These are phyloP conservation scores for Phellinidium pouzarii DNA, from an alignment of 1,284 basidiomycete genomes.

Conservation along the genomic window DNA sequence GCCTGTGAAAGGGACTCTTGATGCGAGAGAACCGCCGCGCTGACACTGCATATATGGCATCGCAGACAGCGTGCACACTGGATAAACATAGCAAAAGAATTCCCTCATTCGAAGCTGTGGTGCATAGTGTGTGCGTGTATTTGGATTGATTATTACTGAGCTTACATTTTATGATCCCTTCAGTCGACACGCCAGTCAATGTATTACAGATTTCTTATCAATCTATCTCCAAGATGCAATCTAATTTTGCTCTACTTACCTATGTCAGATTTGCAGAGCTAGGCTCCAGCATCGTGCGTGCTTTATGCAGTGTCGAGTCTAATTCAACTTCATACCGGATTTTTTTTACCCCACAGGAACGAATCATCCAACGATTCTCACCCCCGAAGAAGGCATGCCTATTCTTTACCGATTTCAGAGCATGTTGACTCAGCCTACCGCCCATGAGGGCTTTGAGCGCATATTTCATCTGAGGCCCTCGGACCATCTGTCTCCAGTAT, in stretches of 20 bases:
- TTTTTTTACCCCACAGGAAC: conserved; percentile 37
- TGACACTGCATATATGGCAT: neutral
- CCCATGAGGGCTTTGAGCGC: conserved; percentile 54
- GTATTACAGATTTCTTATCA: conserved; percentile 6
- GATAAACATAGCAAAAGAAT: conserved; percentile 60
- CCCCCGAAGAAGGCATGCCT: conserved; percentile 44
- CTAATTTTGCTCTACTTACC: neutral
- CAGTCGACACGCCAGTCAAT: conserved; percentile 18
- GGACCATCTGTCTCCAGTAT: conserved; percentile 43
- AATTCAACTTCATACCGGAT: conserved; percentile 15
- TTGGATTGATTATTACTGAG: neutral
- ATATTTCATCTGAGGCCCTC: conserved; percentile 46
- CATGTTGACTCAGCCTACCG: conserved; percentile 46
- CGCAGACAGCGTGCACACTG: conserved; percentile 61
- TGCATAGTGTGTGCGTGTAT: conserved; percentile 59
- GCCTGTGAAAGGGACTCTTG: neutral
- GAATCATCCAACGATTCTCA: conserved; percentile 63
- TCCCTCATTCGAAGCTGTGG: conserved; percentile 52
- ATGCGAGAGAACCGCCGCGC: neutral
- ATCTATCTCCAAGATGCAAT: neutral
- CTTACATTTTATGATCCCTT: neutral
- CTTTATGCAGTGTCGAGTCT: conserved; percentile 1
- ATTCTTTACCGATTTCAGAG: conserved; percentile 54
- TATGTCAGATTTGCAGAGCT: conserved; percentile 16
- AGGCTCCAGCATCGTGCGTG: conserved; percentile 15